A percentile compares a stretch with the other conserved stretches of the same genome.
Conservation (phyloP, 306 rosid genomes). For the peach (Prunus persica) region Prunus_persica_NCBIv2 NC_034014.1:7339001-7339500, state of each 20-base stretch:
- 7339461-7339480: slow-evolving; percentile 19
- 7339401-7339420: slow-evolving; percentile 78
- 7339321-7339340: slow-evolving; percentile 69
- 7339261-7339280: slow-evolving; percentile 26
- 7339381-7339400: slow-evolving; percentile 72
- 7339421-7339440: slow-evolving; percentile 40
- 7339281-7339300: slow-evolving; percentile 29
- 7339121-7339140: background rate
- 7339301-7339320: slow-evolving; percentile 29
- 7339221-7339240: background rate
- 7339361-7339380: slow-evolving; percentile 38
- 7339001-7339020: background rate
- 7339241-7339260: slow-evolving; percentile 17
- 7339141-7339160: background rate
- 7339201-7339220: background rate
- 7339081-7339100: background rate
- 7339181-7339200: background rate
- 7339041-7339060: background rate
- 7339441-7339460: slow-evolving; percentile 41
- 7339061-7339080: background rate
- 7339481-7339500: background rate
- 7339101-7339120: background rate
- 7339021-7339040: background rate
- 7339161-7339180: no score
- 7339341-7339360: slow-evolving; percentile 82